These are phyloP conservation scores for Apiotrichum gamsii DNA, from an alignment of 1,284 basidiomycete genomes.

Conservation along the genomic window DNA sequence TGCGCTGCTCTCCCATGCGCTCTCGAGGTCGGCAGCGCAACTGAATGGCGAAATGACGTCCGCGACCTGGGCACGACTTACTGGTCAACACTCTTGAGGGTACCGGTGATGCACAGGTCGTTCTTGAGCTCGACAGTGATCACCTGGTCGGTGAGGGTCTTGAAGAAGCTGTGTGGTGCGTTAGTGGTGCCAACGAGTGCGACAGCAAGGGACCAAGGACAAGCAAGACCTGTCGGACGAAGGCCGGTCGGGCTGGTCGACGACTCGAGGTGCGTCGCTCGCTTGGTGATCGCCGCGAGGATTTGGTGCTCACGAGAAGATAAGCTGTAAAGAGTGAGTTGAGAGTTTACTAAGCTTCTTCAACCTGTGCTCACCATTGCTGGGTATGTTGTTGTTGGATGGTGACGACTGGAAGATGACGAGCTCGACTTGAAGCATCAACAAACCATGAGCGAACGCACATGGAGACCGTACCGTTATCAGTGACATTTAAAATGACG, in stretches of 20 bases:
- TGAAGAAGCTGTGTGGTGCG: conserved; percentile 63
- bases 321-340: conserved; percentile 12
- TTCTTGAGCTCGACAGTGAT: conserved; percentile 99
- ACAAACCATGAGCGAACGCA: too few relatives aligned
- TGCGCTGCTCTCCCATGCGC: too few relatives aligned
- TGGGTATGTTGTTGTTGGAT: not conserved
- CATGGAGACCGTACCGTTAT: not conserved
- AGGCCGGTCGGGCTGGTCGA: too few relatives aligned
- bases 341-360: conserved; percentile 3
- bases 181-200: not conserved
- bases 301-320: conserved; percentile 44
- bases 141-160: conserved; percentile 93
- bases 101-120: conserved; percentile 93
- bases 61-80: too few relatives aligned
- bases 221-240: too few relatives aligned
- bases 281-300: too few relatives aligned
- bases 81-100: conserved; percentile 97
- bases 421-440: not conserved
- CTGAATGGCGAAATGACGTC: too few relatives aligned
- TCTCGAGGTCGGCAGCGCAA: too few relatives aligned
- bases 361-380: too few relatives aligned
- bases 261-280: too few relatives aligned
- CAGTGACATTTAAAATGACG: not conserved
- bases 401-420: not conserved
- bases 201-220: too few relatives aligned